Conservation (phyloP, 306 rosid species). For the Gastrolobium villosum region DNA sequence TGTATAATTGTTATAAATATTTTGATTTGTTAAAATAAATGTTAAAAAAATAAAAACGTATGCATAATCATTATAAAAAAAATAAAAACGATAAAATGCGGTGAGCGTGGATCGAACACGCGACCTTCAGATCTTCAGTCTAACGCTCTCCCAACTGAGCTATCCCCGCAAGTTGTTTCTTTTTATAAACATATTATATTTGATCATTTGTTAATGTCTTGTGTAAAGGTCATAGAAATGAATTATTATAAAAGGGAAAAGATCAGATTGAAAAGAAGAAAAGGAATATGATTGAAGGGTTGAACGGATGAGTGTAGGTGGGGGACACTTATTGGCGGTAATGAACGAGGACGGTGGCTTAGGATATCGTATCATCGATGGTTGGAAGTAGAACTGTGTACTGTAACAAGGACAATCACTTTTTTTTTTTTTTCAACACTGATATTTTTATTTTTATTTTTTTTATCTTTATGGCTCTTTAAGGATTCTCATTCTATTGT, state of each 20-base stretch:
- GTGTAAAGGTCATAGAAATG: no score
- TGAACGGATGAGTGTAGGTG: background rate
- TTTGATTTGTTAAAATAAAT: no score
- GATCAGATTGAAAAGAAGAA: background rate
- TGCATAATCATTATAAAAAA: no score
- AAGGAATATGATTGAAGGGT: constrained; percentile 21
- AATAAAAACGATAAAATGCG: constrained; percentile 1
- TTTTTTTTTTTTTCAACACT: background rate
- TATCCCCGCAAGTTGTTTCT: constrained; percentile 39
- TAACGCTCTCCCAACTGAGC: constrained; percentile 62
- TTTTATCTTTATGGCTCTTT: background rate
- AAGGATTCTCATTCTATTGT: background rate
- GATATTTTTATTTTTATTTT: background rate
- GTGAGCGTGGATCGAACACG: constrained; percentile 60
- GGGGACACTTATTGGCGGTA: background rate
- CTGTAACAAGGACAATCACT: background rate
- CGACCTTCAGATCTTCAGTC: constrained; percentile 60
- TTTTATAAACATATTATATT: background rate
- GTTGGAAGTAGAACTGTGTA: background rate
- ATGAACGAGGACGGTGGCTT: constrained; percentile 15
- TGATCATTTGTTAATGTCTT: background rate
- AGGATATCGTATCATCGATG: constrained; percentile 25
- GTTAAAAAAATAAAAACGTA: no score
- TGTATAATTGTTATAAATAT: no score
- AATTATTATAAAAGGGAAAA: no score